phyloP scores from a whole-genome alignment of 2,329 filamentous ascomycete genomes.

The Aspergillus sergii region DNA sequence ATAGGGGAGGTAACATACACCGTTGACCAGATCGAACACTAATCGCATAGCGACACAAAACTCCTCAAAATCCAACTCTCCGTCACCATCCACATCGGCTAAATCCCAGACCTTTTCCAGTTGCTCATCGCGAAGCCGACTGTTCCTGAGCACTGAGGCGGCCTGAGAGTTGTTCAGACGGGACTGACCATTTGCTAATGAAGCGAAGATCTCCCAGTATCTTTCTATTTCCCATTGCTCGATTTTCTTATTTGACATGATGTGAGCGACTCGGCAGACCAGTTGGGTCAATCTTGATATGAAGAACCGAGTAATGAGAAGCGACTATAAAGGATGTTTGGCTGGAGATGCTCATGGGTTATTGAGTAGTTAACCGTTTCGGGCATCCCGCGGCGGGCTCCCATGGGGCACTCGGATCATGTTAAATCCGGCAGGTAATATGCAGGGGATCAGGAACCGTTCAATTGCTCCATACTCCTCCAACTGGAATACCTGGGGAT shows the following conservation, averaged over 20 bases:
- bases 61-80: slow-evolving; percentile 97
- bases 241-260: slow-evolving; percentile 55
- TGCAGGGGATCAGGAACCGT: slow-evolving; percentile 4
- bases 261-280: slow-evolving; percentile 14
- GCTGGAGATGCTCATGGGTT: slow-evolving; percentile 11
- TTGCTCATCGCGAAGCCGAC: slow-evolving; percentile 73
- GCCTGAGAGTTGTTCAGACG: slow-evolving; percentile 71
- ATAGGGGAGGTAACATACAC: slow-evolving; percentile 58
- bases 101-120: slow-evolving; percentile 98
- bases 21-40: slow-evolving; percentile 96
- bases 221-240: slow-evolving; percentile 75
- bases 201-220: slow-evolving; percentile 79
- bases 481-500: neutral
- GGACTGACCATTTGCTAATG: slow-evolving; percentile 64
- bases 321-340: slow-evolving; percentile 11
- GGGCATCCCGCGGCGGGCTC: slow-evolving; percentile 24
- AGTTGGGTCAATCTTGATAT: slow-evolving; percentile 7
- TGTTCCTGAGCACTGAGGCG: slow-evolving; percentile 73
- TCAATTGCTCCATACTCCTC: neutral
- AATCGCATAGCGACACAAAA: slow-evolving; percentile 98
- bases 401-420: slow-evolving; percentile 24
- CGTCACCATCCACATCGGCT: slow-evolving; percentile 95
- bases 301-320: slow-evolving; percentile 16
- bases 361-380: slow-evolving; percentile 17
- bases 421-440: slow-evolving; percentile 32